Percentiles rank a stretch among this genome's conserved stretches.
Evolutionary conservation across 495 filamentous ascomycete genomes (phyloP).

Genomic region (Acidiella bohemica): DNA sequence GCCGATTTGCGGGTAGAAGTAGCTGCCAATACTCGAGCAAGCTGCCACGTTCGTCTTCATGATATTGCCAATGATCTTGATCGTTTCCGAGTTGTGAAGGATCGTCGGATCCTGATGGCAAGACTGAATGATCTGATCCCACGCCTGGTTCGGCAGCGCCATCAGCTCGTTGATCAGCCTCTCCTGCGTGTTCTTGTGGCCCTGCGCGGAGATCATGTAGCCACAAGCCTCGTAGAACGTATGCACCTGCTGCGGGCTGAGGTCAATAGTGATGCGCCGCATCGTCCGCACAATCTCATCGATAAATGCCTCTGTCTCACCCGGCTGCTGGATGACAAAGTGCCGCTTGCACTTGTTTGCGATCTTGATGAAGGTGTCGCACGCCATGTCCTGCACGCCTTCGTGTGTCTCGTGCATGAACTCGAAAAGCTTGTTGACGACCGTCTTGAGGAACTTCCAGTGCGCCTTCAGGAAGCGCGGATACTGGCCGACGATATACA

Average conservation of each 20-base stretch:
- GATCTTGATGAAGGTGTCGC: conserved; percentile 99
- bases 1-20: conserved; percentile 98
- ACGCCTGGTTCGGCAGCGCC: conserved; percentile 82
- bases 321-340: conserved; percentile 90
- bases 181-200: conserved; percentile 81
- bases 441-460: conserved; percentile 99
- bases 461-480: conserved; percentile 96
- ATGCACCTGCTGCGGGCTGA: conserved; percentile 92
- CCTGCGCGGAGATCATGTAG: conserved; percentile 97
- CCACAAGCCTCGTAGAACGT: conserved; percentile 99
- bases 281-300: conserved; percentile 96
- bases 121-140: conserved; percentile 80
- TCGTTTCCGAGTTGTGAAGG: conserved; percentile 81
- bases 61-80: conserved; percentile 97
- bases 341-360: conserved; percentile 95
- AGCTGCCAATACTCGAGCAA: conserved; percentile 85
- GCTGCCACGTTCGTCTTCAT: conserved; percentile 99
- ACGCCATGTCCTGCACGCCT: conserved; percentile 99
- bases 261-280: conserved; percentile 84
- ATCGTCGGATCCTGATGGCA: conserved; percentile 70
- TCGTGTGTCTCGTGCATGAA: conserved; percentile 99
- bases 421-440: conserved; percentile 98
- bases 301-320: conserved; percentile 91
- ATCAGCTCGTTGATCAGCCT: conserved; percentile 84
- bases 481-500: conserved; percentile 99